Evolutionary conservation across 208 protist genomes (phyloP), one percentile per base, ranked within the genome.

Genomic region (Trypanosoma melophagium): DNA sequence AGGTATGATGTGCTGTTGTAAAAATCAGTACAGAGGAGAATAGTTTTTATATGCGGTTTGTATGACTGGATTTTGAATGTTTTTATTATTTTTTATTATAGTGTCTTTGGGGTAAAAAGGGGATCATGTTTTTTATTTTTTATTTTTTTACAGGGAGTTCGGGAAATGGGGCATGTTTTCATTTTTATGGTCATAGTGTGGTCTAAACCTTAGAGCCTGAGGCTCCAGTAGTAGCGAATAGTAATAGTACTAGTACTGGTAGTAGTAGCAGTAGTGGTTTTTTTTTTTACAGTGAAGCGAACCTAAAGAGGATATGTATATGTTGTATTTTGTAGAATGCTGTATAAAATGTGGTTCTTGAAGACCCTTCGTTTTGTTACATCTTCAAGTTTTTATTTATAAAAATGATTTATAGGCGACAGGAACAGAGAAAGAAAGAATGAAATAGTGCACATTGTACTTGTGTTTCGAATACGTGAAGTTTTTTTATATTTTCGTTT

Each of bases 41-140:
- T 35, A 35, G 1, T 35, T 35, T 35, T 35, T 35, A 35, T 35
- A 5, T 35, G 28, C 5, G 5, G 28, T 5, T 35, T 35, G 28
- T 35, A 35, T 7, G 5, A 5, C 28, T 35, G 1, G 28, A 35
- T 35, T 35, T 35, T 35, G 1, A 35, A 7, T 35, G 5, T 35
- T 35, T 7, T 35, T 35, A 35, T 35, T 35, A 35, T 35, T 35
- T 35, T 35, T 7, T 35, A 5, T 35, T 19, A 17, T 35, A 17
- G 42, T 16, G 31, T 45, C 7, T 4, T 53, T 22, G n/a, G 31
- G 13, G 17, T 25, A 22, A 16, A 45, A 13, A 10, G 14, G 44
- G 21, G 5, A 38, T 56, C 25, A 28, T 28, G 13, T 61, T 61
- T 44, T 47, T 61, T 52, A 61, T 52, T 60, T 62, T 70, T 53